Conservation (phyloP, 257 asterid species). For the Solanum sejunctum region DNA sequence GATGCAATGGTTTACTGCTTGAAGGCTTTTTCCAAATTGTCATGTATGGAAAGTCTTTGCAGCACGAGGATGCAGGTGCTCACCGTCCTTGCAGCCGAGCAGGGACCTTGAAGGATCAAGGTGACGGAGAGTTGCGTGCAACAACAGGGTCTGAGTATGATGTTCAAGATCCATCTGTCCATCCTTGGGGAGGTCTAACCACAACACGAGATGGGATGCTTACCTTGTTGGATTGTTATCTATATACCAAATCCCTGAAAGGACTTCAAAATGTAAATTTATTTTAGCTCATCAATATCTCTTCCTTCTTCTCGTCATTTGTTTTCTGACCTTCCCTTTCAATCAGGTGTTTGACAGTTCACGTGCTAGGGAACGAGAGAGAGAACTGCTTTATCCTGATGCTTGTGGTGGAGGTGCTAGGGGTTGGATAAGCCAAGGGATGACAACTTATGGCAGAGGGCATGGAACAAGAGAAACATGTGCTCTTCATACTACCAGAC, state of each 20-base stretch:
- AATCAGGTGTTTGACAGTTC: constrained; percentile 92
- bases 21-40: constrained; percentile 90
- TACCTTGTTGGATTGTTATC: constrained; percentile 81
- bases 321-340: constrained; percentile 8
- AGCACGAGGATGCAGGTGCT: constrained; percentile 47
- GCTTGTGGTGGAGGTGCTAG: constrained; percentile 99
- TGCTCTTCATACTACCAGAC: constrained; percentile 96
- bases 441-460: constrained; percentile 69
- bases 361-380: constrained; percentile 88
- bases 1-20: constrained; percentile 93
- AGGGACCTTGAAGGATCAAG: constrained; percentile 27
- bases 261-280: constrained; percentile 76
- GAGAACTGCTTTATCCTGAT: constrained; percentile 93
- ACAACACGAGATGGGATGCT: constrained; percentile 73
- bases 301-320: background rate
- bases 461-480: constrained; percentile 95
- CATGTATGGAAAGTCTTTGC: constrained; percentile 81
- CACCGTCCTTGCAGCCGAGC: constrained; percentile 19
- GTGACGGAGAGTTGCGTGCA: constrained; percentile 23
- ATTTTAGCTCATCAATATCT: background rate
- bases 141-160: constrained; percentile 47
- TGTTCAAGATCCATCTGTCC: constrained; percentile 79
- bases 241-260: constrained; percentile 56
- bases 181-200: constrained; percentile 97
- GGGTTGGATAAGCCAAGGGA: constrained; percentile 98